These are phyloP conservation scores for Xylariales sp. DNA, from an alignment of 2,329 filamentous ascomycete species.

Conservation along the genomic window DNA sequence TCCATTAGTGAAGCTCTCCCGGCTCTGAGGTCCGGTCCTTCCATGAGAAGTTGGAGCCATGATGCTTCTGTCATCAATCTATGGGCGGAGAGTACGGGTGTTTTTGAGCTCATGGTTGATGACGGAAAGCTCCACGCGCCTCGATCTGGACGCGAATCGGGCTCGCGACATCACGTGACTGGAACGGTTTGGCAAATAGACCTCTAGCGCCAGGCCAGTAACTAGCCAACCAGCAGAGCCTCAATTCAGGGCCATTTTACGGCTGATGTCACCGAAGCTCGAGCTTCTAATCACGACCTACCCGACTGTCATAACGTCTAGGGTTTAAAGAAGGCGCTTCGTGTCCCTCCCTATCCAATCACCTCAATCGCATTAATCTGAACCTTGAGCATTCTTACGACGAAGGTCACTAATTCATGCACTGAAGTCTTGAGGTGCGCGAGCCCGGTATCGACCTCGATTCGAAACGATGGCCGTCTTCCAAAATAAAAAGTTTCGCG, in stretches of 20 bases:
- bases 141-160: too few relatives aligned
- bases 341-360: too few relatives aligned
- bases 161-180: conserved; percentile 4
- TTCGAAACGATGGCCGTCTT: conserved; percentile 62
- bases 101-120: neutral
- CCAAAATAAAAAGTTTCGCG: conserved; percentile 65
- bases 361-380: neutral
- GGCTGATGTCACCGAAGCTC: neutral
- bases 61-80: neutral
- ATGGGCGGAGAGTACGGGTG: neutral
- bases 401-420: too few relatives aligned
- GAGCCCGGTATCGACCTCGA: neutral
- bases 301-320: neutral
- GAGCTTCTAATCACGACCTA: neutral
- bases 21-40: conserved; percentile 18
- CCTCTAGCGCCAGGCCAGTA: neutral
- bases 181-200: neutral
- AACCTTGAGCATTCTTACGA: too few relatives aligned
- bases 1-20: conserved; percentile 19
- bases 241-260: neutral
- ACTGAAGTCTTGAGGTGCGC: too few relatives aligned
- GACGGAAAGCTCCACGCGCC: too few relatives aligned
- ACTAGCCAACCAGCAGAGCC: neutral
- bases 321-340: too few relatives aligned
- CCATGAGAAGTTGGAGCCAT: conserved; percentile 29